Base-by-base conservation (phyloP, 305 asterid species). In the Fraxinus floribunda region DNA sequence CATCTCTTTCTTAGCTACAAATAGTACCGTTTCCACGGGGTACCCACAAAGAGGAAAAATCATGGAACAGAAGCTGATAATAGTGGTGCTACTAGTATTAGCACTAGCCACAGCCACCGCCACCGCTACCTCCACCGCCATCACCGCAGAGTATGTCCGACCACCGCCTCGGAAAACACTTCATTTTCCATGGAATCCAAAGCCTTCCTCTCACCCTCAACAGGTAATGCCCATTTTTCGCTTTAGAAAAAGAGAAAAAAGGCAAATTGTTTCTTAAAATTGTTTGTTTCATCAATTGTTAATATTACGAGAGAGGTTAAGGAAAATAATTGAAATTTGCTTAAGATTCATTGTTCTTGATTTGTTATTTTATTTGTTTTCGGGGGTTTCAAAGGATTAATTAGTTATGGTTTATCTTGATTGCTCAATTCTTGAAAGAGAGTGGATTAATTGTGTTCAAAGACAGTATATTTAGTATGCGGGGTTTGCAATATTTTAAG, bases 121-220 rank as follows among this genome's bases (percentile, higher is more conserved):
- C 36, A 34, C 36, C 36, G 36, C 36, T n/a, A n/a, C n/a, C n/a
- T n/a, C 87, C 16, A 87, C 81, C 3, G 76, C 41, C 46, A 78
- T 85, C 20, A 60, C 88, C 8, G 87, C 82, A 2, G 92, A 92
- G 38, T 94, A 94, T 77, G 85, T 90, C 26, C 80, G 98, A 55
- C 97, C 97, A 16, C 93, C 88, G 74, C 95, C 97, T 34, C 93
- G 97, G 62, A 86, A 88, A 76, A 79, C 86, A 41, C 88, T 94
- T 35, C 87, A 84, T 70, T 89, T 92, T 55, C 91, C 95, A 2
- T 84, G 88, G 94, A 32, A 70, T 77, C 83, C 83, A 44, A 86
- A 87, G 66, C 82, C 89, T 71, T 86, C 93, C 18, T 85, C 94
- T 49, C 87, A 81, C 36, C 95, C 97, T 85, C 88, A 91, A 39